These are phyloP conservation scores for Rugonectria rugulosa DNA, from an alignment of 2,329 filamentous ascomycete species.

Conservation along the genomic window DNA sequence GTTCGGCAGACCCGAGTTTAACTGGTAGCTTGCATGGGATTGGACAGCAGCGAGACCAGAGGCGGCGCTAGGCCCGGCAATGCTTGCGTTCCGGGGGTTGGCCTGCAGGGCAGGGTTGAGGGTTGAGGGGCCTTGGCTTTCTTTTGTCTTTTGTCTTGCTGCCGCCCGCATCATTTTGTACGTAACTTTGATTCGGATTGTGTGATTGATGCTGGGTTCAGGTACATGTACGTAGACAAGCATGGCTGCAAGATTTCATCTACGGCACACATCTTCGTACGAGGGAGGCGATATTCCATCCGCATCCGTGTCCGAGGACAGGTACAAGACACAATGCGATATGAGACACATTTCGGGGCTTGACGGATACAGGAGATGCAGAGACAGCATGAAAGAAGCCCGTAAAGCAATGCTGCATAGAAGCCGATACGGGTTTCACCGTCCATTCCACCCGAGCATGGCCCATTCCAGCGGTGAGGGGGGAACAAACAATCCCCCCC, in stretches of 20 bases:
- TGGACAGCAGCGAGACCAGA: constrained; percentile 12
- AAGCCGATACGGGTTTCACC: background rate
- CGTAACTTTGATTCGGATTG: constrained; percentile 18
- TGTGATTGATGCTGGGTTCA: constrained; percentile 10
- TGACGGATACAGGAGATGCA: background rate
- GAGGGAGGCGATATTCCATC: too few species aligned
- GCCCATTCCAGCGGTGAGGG: background rate
- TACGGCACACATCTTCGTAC: too few species aligned
- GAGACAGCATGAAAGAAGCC: background rate
- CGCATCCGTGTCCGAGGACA: background rate
- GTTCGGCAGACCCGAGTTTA: constrained; percentile 24
- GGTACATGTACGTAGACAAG: background rate
- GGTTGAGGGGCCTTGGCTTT: too few species aligned
- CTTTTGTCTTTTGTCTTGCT: constrained; percentile 13
- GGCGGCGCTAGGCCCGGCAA: constrained; percentile 17
- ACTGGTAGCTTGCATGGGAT: constrained; percentile 16
- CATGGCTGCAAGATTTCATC: background rate
- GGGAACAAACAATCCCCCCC: constrained; percentile 1
- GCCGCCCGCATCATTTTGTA: constrained; percentile 27
- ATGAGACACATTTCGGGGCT: background rate
- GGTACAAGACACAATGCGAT: background rate
- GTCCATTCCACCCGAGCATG: background rate
- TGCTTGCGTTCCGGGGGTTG: background rate
- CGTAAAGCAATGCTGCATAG: background rate
- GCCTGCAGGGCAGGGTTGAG: background rate